phyloP scores from a whole-genome alignment of 73 alveolate species.

The Paramecium caudatum region DNA sequence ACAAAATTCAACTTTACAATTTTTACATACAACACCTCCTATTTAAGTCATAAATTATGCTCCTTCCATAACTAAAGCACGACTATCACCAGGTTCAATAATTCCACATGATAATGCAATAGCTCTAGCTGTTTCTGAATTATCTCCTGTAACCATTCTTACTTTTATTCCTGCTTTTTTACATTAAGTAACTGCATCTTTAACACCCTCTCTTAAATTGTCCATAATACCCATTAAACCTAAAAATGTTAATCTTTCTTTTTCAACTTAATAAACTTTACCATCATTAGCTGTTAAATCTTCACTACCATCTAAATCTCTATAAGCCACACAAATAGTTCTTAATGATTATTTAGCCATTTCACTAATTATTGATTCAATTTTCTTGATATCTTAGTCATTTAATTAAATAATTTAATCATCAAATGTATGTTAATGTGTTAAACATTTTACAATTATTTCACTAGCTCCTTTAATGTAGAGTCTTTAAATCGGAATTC shows the following conservation, averaged over 20 bases:
- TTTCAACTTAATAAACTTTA: slow-evolving; percentile 78
- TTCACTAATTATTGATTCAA: slow-evolving; percentile 77
- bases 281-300: slow-evolving; percentile 72
- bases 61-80: slow-evolving; percentile 78
- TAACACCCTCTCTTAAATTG: slow-evolving; percentile 86
- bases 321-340: slow-evolving; percentile 85
- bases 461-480: slow-evolving; percentile 75
- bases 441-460: slow-evolving; percentile 49
- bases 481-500: not conserved
- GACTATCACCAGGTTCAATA: slow-evolving; percentile 59
- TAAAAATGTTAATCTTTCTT: slow-evolving; percentile 78
- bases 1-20: slow-evolving; percentile 77
- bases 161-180: slow-evolving; percentile 90
- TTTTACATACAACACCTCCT: slow-evolving; percentile 91
- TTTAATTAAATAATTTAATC: not conserved
- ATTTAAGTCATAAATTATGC: slow-evolving; percentile 84
- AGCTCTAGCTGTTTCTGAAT: slow-evolving; percentile 92
- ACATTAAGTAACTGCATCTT: slow-evolving; percentile 68
- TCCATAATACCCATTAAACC: slow-evolving; percentile 88
- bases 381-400: not conserved
- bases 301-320: slow-evolving; percentile 78
- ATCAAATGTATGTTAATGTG: not conserved
- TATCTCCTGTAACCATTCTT: slow-evolving; percentile 97
- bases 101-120: slow-evolving; percentile 92
- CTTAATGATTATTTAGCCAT: slow-evolving; percentile 89